Base-by-base conservation (phyloP, 202 grass and related monocot genomes). In the Musa balbisiana region DNA sequence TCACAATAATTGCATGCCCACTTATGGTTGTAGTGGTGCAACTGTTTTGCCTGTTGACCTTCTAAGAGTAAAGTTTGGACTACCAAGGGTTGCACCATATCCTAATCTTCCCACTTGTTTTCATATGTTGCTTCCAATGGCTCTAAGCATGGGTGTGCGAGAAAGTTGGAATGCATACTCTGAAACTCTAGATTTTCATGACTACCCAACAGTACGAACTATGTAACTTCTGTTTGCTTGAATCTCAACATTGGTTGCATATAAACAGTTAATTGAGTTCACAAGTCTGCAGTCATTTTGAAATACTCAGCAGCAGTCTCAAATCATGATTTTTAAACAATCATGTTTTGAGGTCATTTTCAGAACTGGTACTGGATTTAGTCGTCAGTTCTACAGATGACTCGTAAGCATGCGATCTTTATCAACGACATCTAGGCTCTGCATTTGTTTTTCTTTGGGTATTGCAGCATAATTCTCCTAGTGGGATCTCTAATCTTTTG, bases 41-140 rank as follows among this genome's bases (percentile, higher is more conserved):
- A 74, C 72, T 74, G 49, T 74, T 74, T 56, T 74, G 23, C 72
- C 11, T 74, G 72, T 74, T 74, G 72, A 74, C 72, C 72, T 59
- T 29, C 53, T 3, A 33, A 29, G 25, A 58, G 21, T 26, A 58
- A 73, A 56, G 24, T 3, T 29, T 74, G 53, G 54, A 74, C 53
- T 74, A 49, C 59, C 68, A 6, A 74, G 25, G 2, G 43, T 74
- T 74, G 53, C 24, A 74, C 72, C 72, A 49, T 60, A 58, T 60
- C 72, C 23, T 60, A 58, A 59, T 74, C 15, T 58, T 58, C 15
- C 72, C 72, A 74, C 72, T 74, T 74, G 53, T 19, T n/a, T 73
- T 13, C 14, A 55, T 22, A n/a, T 59, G 23, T 55, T 73, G 16
- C 53, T n/a, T 17, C 22, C 25, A n/a, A 26, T 74, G n/a, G 33